These are phyloP conservation scores for Wallemia mellicola DNA, from an alignment of 1,284 basidiomycete species.

Conservation along the genomic window DNA sequence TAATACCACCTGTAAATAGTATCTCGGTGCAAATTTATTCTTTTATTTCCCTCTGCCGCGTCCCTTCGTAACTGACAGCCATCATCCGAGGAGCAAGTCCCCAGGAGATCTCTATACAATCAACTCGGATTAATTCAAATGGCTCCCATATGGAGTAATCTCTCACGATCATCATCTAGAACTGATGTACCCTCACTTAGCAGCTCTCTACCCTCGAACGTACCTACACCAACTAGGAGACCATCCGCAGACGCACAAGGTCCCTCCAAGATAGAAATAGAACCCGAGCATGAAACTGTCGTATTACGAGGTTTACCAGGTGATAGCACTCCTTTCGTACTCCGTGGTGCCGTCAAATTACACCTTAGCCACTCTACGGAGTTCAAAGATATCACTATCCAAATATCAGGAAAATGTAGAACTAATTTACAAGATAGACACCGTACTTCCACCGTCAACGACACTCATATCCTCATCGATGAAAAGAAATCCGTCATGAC, in stretches of 20 bases:
- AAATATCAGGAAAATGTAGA: neutral
- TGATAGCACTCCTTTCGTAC: neutral
- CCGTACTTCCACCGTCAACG: slow-evolving; percentile 1
- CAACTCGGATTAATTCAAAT: too few relatives aligned
- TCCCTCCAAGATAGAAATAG: neutral
- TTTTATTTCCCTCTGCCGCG: too few relatives aligned
- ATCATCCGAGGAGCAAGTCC: too few relatives aligned
- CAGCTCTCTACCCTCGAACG: neutral
- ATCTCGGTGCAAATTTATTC: neutral
- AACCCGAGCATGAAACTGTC: neutral
- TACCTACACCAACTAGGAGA: neutral
- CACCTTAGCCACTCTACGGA: neutral
- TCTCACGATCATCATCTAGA: neutral
- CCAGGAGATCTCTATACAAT: too few relatives aligned
- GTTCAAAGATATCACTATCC: neutral
- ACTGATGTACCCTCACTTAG: neutral
- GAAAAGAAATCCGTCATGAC: slow-evolving; percentile 44
- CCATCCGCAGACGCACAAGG: neutral
- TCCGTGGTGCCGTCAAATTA: neutral
- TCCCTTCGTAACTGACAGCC: too few relatives aligned
- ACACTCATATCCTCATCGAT: slow-evolving; percentile 35
- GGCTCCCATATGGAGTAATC: neutral
- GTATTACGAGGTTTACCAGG: neutral
- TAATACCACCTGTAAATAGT: neutral
- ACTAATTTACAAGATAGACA: neutral